phyloP scores from a whole-genome alignment of 495 filamentous ascomycete species.

The Lindgomyces ingoldianus region DNA sequence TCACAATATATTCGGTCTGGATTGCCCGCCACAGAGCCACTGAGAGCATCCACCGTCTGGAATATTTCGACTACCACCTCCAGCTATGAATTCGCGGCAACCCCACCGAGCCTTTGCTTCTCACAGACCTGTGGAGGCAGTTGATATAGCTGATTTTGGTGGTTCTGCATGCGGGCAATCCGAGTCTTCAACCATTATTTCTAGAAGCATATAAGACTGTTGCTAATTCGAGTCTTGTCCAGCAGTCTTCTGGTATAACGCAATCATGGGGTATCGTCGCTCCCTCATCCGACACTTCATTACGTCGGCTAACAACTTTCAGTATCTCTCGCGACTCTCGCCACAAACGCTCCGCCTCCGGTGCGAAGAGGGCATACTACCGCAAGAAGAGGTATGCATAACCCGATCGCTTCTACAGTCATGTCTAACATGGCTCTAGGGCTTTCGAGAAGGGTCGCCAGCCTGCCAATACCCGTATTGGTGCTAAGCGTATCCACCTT shows the following conservation, averaged over 20 bases:
- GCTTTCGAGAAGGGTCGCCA: constrained; percentile 99
- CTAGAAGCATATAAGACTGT: neutral
- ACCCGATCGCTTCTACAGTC: constrained; percentile 45
- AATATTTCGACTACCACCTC: too few relatives aligned
- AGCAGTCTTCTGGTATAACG: constrained; percentile 59
- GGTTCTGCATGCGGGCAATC: neutral
- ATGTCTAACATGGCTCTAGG: constrained; percentile 54
- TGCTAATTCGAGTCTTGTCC: constrained; percentile 16
- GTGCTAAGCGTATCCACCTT: constrained; percentile 95
- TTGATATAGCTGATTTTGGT: neutral
- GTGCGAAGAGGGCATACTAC: constrained; percentile 94
- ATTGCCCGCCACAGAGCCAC: too few relatives aligned
- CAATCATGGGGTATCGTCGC: constrained; percentile 73
- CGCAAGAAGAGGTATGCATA: constrained; percentile 77
- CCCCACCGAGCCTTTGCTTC: too few relatives aligned
- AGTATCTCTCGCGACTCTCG: constrained; percentile 97
- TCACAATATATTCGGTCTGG: too few relatives aligned
- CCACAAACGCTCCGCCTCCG: constrained; percentile 97
- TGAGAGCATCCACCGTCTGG: too few relatives aligned
- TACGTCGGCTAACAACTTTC: constrained; percentile 33
- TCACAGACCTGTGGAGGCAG: neutral
- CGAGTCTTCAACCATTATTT: neutral
- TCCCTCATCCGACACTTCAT: neutral
- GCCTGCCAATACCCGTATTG: constrained; percentile 98
- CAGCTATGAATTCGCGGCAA: too few relatives aligned